These are phyloP conservation scores for Fusarium albidum DNA, from an alignment of 2,329 filamentous ascomycete genomes.

Conservation along the genomic window DNA sequence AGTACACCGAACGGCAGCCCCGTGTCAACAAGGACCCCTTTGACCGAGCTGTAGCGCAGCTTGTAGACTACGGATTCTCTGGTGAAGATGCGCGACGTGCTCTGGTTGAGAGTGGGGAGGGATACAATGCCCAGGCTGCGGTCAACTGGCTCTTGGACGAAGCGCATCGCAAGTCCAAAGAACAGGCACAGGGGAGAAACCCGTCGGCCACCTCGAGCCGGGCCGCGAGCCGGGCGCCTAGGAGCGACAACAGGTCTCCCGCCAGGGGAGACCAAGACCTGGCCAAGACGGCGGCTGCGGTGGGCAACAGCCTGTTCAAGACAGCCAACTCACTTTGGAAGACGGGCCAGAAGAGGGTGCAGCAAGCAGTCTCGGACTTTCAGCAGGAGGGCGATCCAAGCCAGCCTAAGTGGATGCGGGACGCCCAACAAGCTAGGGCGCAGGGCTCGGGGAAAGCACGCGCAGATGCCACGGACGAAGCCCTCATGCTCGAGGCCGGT, in stretches of 20 bases:
- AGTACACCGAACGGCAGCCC: slow-evolving; percentile 33
- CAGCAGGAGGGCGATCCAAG: slow-evolving; percentile 74
- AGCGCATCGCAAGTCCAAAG: slow-evolving; percentile 83
- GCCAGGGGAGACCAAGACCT: slow-evolving; percentile 73
- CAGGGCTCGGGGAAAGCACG: slow-evolving; percentile 44
- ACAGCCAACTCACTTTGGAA: slow-evolving; percentile 97
- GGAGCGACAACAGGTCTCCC: slow-evolving; percentile 63
- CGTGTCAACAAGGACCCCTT: slow-evolving; percentile 53
- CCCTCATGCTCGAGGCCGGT: slow-evolving; percentile 79
- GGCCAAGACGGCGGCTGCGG: slow-evolving; percentile 79
- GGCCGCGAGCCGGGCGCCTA: slow-evolving; percentile 28
- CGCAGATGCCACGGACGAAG: slow-evolving; percentile 71
- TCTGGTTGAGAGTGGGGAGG: slow-evolving; percentile 80
- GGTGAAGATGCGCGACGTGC: slow-evolving; percentile 83
- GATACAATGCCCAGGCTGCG: slow-evolving; percentile 83
- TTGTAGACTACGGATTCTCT: slow-evolving; percentile 95
- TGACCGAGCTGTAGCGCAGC: slow-evolving; percentile 83
- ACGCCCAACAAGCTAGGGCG: slow-evolving; percentile 61
- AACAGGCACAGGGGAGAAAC: slow-evolving; percentile 68
- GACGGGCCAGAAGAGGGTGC: slow-evolving; percentile 88
- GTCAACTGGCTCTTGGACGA: slow-evolving; percentile 91
- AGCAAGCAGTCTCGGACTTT: slow-evolving; percentile 91
- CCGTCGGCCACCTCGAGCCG: slow-evolving; percentile 50
- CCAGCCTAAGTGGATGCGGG: slow-evolving; percentile 96
- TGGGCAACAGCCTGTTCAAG: slow-evolving; percentile 88